Evolutionary conservation across 768 basidiomycete species (phyloP), one percentile per base, ranked within the genome.

Genomic region (Trametes coccinea): DNA sequence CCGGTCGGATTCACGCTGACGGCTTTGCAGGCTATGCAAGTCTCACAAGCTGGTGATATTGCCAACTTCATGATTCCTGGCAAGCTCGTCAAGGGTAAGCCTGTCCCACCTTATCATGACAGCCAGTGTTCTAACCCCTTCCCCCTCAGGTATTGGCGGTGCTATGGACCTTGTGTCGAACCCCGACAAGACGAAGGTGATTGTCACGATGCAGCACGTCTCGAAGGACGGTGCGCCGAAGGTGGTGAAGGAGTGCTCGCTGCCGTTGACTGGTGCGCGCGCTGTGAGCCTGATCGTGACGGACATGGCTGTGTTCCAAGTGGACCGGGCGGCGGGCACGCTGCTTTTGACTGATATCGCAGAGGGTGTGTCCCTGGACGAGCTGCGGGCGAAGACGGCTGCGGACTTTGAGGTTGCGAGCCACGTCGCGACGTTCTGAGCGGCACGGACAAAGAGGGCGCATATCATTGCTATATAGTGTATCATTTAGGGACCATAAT

Each of bases 31-130:
- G 93, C 93, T 5, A 92, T 97, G 91, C 85, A 97, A 81, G 94
- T 97, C 46, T 93, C 92, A 2, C 87, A 92, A 65, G 84, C 85
- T 4, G 94, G 92, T 50, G 95, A 97, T 71, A 88, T 97, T 62
- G 95, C 95, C 53, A 97, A 97, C 79, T 97, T 92, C 74, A 97
- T 96, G 94, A 93, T 96, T 71, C 95, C 94, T 9, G 92, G 93
- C 10, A 95, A 96, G 78, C 82, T 93, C 71, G 81, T 92, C 34
- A 92, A 90, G 80, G 90, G 89, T 83, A 65, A 11, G 71, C 61
- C 14, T 8, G 45, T n/a, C n/a, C n/a, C n/a, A n/a, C n/a, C n/a
- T n/a, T n/a, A n/a, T n/a, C n/a, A n/a, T n/a, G n/a, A n/a, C n/a
- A n/a, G n/a, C n/a, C n/a, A n/a, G n/a, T n/a, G n/a, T n/a, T n/a